Base-by-base conservation (phyloP, 805 yeast species). In the Ogataea henricii region DNA sequence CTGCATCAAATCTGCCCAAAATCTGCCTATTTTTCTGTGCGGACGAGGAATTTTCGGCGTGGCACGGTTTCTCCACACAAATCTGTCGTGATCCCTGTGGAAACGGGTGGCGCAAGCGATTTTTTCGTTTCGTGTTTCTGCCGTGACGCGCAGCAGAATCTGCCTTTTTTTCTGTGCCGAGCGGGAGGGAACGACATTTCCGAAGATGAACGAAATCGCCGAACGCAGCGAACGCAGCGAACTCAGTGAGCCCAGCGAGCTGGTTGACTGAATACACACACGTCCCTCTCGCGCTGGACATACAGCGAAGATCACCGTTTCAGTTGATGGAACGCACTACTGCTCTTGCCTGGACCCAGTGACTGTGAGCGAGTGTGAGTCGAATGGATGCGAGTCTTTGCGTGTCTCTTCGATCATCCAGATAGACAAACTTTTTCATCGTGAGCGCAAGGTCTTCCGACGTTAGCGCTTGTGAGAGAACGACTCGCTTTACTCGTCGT, bases 21-120 rank as follows among this genome's bases (percentile, higher is more conserved):
- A 30, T 52, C 52, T 43, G 55, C 52, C 52, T 10, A 12, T 33
- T 25, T 34, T 52, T 52, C 55, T 51, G 55, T 51, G 33, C 38
- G 47, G 42, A 8, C 9, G 7, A 6, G 40, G 32, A n/a, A 10
- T n/a, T 37, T n/a, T 37, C 40, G 40, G 29, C 4, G 27, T 10
- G 5, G 6, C 21, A 3, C 10, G 23, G 16, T 10, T 18, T 18
- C 21, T 34, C 37, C 37, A 20, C 21, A 34, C 21, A 34, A 34
- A 34, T 34, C n/a, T 14, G 29, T 4, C 20, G 8, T 4, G 9
- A 22, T 22, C 20, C 32, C 29, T 13, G 21, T 21, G 16, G 9
- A 30, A 14, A 30, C 6, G 34, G 34, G 34, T 9, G 10, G 30
- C 10, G 6, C n/a, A 10, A 13, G 12, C 14, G 30, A 6, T 27